Evolutionary conservation across 352 stramenopile species (phyloP), one percentile per base, ranked within the genome.

Genomic region (Pythium periplocum): DNA sequence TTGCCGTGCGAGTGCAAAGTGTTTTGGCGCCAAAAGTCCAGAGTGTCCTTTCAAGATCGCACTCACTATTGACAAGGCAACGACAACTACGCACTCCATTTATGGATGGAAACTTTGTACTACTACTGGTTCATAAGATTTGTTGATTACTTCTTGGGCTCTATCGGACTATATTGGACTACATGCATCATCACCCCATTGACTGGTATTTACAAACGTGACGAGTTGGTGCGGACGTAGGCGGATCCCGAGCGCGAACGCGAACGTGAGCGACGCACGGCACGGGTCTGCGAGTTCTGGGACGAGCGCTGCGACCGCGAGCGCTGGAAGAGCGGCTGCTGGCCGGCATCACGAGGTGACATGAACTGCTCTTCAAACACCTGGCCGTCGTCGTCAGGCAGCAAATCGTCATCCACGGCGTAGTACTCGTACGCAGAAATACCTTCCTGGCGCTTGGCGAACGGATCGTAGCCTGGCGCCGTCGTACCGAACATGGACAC

Each of bases 341-440:
- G 56, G 46, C 50, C 61, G 5, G 66, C 62, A 9, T 63, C 58
- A 26, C 69, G 75, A 31, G 63, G 69, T 34, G 61, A 53, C 5
- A 71, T 48, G 43, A 71, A 84, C 39, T 83, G 71, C 26, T 66
- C 60, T 44, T 75, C 71, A 46, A 83, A 83, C 33, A 81, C 71
- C 6, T 67, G 10, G 6, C 49, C 41, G 38, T 61, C 55, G 51
- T 80, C 69, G 33, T 67, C 60, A 7, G 61, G 51, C 5, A 54
- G 37, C 45, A 60, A 51, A 42, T 78, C 66, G 17, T 78, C 67
- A 43, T 83, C 67, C 37, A 86, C 61, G 33, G 77, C 76, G 53
- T 80, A 87, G 68, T 85, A 68, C 51, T 87, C 73, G 54, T 87
- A 87, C 6, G 68, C 73, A 8, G 76, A 85, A 55, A 73, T 71